Conservation (phyloP, 139 green algal genomes). For the Gonium pectorale region DNA sequence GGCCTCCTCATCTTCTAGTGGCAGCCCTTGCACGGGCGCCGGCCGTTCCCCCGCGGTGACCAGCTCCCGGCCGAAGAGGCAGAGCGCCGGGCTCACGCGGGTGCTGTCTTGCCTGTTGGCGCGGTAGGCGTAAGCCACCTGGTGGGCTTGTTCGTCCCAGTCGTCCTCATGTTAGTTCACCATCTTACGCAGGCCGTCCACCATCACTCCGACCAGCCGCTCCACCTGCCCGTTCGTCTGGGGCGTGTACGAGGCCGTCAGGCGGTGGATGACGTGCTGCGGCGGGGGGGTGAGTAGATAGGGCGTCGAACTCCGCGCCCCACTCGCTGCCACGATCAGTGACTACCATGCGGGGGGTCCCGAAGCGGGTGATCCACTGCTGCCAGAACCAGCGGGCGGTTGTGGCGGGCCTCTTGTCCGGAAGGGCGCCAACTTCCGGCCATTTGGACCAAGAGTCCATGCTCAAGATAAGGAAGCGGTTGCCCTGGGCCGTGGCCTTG, state of each 20-base stretch:
- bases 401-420: neutral
- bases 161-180: neutral
- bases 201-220: neutral
- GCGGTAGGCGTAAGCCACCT: neutral
- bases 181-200: neutral
- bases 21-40: neutral
- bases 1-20: neutral
- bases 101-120: constrained; percentile 15
- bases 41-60: neutral
- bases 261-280: neutral
- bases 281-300: neutral
- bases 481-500: neutral
- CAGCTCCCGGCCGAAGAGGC: neutral
- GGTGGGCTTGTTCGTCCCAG: neutral
- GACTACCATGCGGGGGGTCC: neutral
- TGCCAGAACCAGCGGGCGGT: neutral
- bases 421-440: neutral
- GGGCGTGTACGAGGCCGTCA: neutral
- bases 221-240: constrained; percentile 2
- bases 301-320: neutral
- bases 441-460: constrained; percentile 24
- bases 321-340: constrained; percentile 15
- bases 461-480: neutral
- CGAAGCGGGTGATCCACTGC: neutral
- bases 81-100: constrained; percentile 10